Evolutionary conservation across 768 basidiomycete genomes (phyloP), one percentile per base, ranked within the genome.

Genomic region (Gymnopilus dilepis): DNA sequence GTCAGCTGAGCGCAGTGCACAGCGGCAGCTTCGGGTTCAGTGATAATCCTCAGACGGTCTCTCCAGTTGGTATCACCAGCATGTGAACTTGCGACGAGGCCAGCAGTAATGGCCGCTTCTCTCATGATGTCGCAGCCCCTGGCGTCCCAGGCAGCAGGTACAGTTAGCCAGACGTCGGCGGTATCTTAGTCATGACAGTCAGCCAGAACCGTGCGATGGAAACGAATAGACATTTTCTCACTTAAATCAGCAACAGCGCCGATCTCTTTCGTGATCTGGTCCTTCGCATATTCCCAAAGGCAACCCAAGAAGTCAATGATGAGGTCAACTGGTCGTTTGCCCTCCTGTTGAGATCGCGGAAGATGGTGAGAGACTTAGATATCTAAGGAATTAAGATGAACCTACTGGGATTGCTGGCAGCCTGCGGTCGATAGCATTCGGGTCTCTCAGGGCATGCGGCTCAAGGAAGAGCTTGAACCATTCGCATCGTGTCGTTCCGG

Each of bases 101-200:
- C 91, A 6, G 93, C 93, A 22, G 80, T 78, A 61, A 95, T 90
- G 15, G 94, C 92, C 42, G 91, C 91, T 52, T 88, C 88, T 21
- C 93, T 84, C 94, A 95, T 95, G 66, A 94, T 82, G 60, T 89
- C 88, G 68, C 90, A 93, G 0, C 92, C 93, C 64, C 82, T 87
- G 1, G 89, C 92, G 71, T 95, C 93, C 94, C 93, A 95, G 19
- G 93, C 94, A 13, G 94, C 94, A 56, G 94, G 94, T 4, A 94
- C 93, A 2, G 91, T 94, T 58, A 95, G 76, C 82, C 90, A 90
- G 5, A 95, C 91, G 67, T 93, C 90, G 58, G 92, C 93, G 40
- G 88, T 80, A 71, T 92, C 94, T 94, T 67, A 54, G 13, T 60
- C 56, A 48, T 58, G 63, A 59, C 30, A 58, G 42, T 59, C 34